phyloP scores from a whole-genome alignment of 306 rosid genomes.

The Cucumis melo region DNA sequence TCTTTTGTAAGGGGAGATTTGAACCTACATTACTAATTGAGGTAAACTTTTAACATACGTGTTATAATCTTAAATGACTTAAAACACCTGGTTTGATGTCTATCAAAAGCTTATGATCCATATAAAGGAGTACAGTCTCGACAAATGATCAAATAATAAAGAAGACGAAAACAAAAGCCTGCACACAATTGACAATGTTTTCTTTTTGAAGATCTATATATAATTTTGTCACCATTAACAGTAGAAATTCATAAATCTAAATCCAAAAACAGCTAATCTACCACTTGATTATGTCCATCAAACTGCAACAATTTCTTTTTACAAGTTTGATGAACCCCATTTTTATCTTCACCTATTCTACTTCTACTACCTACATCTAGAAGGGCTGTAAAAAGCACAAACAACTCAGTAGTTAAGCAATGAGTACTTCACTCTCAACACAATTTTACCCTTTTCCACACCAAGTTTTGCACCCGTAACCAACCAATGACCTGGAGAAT shows the following conservation, averaged over 20 bases:
- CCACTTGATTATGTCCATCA: conserved; percentile 19
- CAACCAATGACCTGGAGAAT: conserved; percentile 81
- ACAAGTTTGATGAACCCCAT: neutral
- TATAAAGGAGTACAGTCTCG: neutral
- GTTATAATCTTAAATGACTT: too few species aligned
- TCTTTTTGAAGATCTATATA: neutral
- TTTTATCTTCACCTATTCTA: neutral
- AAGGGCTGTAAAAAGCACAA: conserved; percentile 16
- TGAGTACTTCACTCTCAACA: conserved; percentile 67
- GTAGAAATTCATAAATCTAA: neutral
- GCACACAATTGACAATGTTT: neutral
- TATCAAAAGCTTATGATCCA: neutral
- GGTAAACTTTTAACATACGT: too few species aligned
- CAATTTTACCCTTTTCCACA: conserved; percentile 64
- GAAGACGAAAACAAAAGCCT: neutral
- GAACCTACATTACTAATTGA: too few species aligned
- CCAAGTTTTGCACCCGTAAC: conserved; percentile 90
- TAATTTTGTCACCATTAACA: neutral
- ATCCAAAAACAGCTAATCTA: conserved; percentile 9
- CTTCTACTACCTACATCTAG: conserved; percentile 20
- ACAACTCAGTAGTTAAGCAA: conserved; percentile 52
- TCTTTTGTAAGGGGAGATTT: too few species aligned
- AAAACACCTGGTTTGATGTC: too few species aligned
- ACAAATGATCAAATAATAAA: neutral
- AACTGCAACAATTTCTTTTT: conserved; percentile 9